Base-by-base conservation (phyloP, 176 grass and related monocot species). In the Secale cereale region DNA sequence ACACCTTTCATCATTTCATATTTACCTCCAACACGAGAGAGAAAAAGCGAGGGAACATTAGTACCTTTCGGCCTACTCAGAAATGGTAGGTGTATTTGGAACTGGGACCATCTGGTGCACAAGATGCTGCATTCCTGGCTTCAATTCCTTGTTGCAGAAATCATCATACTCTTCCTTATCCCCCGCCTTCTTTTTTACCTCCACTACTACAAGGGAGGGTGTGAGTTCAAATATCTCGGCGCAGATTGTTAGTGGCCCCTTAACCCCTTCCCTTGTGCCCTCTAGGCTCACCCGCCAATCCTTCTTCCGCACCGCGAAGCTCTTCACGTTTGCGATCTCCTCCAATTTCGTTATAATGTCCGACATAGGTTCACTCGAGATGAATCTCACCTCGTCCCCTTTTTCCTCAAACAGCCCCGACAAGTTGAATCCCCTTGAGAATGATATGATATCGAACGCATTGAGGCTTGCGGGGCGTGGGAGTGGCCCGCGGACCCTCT, bases 371-470 rank as follows among this genome's bases (percentile, higher is more conserved):
- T 92, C 88, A 36, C 77, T 74, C 0, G 97, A 99, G 25, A 99
- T 72, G 59, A 99, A 99, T 79, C 97, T 89, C 25, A 92, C 56
- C 82, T 94, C 88, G 26, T 97, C 85, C 71, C 97, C 91, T 20
- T 74, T 89, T 59, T 99, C 97, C 74, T 96, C 97, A 52, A 99
- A 99, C 74, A 99, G 62, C 33, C 97, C 97, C 1, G 97, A 99
- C 36, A 99, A 90, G 67, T 99, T 82, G 31, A 99, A 99, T 15
- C 94, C 94, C n/a, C 65, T 85, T 0, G 97, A 96, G 88, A 99
- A 99, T 28, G 92, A 99, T 83, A 99, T 99, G 79, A 99, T 99
- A 83, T 99, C 97, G 22, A 99, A 99, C 11, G 97, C 97, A 52
- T 95, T 99, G 30, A 99, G 90, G 76, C 97, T 99, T 37, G 94